Evolutionary conservation across 2,329 filamentous ascomycete genomes (phyloP), one percentile per base, ranked within the genome.

Genomic region (Colletotrichum zoysiae): DNA sequence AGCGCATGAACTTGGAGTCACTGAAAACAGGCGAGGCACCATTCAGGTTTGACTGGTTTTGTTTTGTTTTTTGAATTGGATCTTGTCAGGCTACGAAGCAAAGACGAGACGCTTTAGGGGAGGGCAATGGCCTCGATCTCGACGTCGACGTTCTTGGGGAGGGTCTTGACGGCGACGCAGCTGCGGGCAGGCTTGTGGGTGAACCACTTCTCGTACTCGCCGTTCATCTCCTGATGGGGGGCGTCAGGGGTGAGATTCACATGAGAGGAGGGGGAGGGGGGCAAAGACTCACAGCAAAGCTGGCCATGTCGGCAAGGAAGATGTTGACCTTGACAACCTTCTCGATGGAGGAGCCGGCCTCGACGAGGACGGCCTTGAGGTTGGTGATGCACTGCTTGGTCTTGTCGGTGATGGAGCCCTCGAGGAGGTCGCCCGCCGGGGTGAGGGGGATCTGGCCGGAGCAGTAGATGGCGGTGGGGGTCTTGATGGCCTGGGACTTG

Each of bases 311-410:
- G 62, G 92, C 92, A 74, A 98, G 85, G 88, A 98, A 98, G 79
- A 97, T 92, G 80, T 91, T 94, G 77, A 95, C 93, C 88, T 98
- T 97, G 84, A 98, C 93, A 58, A 97, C 92, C 82, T 91, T 93
- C 74, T 89, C 83, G 71, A 98, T 88, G 64, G 88, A 89, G 30
- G 93, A 95, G 65, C 93, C 94, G 33, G 95, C 94, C 77, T 91
- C 94, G 73, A 90, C 88, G 63, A 98, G 90, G 69, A 98, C 94
- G 55, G 93, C 93, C 81, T 92, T 88, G 79, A 98, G 89, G 84
- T 97, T 97, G 83, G 92, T 86, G 81, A 94, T 86, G 82, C 87
- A 90, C 75, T 86, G 84, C 64, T 83, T 83, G 38, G 89, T 91
- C 84, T 90, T 89, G 76, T 95, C 85, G 78, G 85, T 85, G 76